These are phyloP conservation scores for Marchantia paleacea DNA, from an alignment of 225 moss, liverwort and hornwort genomes.

Conservation along the genomic window DNA sequence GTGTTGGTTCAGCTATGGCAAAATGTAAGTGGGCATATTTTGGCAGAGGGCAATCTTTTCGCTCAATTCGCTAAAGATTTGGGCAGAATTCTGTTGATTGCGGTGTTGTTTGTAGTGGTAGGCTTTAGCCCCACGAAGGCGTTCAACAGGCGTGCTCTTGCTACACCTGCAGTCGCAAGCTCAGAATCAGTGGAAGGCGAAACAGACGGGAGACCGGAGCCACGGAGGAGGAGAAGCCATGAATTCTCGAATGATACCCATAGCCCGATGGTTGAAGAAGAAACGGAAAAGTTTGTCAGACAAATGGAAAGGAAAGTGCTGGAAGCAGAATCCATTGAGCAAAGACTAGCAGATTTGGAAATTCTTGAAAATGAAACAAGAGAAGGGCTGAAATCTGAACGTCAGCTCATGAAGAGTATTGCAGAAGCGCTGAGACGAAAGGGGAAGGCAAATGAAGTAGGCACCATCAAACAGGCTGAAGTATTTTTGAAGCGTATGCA, in stretches of 20 bases:
- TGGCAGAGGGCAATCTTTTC: slow-evolving; percentile 14
- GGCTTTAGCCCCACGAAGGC: slow-evolving; percentile 47
- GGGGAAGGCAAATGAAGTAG: slow-evolving; percentile 29
- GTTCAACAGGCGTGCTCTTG: slow-evolving; percentile 48
- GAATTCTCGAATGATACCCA: not conserved
- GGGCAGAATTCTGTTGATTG: slow-evolving; percentile 60
- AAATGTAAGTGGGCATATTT: not conserved
- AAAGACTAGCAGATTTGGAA: slow-evolving; percentile 47
- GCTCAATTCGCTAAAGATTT: slow-evolving; percentile 39
- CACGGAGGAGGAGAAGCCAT: slow-evolving; percentile 24
- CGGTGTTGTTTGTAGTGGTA: slow-evolving; percentile 53
- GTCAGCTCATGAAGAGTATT: slow-evolving; percentile 34
- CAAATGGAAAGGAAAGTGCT: slow-evolving; percentile 47
- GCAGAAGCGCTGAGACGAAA: slow-evolving; percentile 47
- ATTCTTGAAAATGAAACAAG: slow-evolving; percentile 40
- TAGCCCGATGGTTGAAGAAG: slow-evolving; percentile 26
- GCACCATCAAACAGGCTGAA: slow-evolving; percentile 51
- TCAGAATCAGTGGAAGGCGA: slow-evolving; percentile 18
- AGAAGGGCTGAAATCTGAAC: slow-evolving; percentile 33
- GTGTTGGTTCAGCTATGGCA: slow-evolving; percentile 1
- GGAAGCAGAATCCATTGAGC: slow-evolving; percentile 42
- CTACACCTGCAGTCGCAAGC: slow-evolving; percentile 46
- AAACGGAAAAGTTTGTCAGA: slow-evolving; percentile 42
- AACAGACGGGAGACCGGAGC: slow-evolving; percentile 17
- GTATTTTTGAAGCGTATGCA: slow-evolving; percentile 41